Conservation (phyloP, 78 protist genomes). For the Polysphondylium violaceum region DNA sequence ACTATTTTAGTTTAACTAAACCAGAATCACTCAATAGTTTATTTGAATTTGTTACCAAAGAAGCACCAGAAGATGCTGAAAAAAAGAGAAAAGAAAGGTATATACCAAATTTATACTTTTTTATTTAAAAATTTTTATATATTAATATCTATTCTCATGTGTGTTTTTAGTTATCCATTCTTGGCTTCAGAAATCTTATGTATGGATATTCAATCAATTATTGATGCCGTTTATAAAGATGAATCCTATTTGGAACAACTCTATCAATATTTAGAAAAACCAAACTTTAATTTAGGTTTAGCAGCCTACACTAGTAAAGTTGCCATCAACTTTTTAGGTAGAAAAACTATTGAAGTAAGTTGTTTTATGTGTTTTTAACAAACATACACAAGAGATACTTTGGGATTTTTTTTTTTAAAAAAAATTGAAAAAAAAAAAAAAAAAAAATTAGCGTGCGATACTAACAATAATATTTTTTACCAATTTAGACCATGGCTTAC, state of each 20-base stretch:
- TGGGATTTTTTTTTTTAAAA: background rate
- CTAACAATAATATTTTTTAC: background rate
- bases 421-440: background rate
- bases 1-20: constrained; percentile 56
- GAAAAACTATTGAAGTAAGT: constrained; percentile 75
- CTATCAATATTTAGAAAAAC: constrained; percentile 45
- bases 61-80: constrained; percentile 81
- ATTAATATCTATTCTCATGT: background rate
- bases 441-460: too few species aligned
- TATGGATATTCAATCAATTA: constrained; percentile 69
- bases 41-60: constrained; percentile 59
- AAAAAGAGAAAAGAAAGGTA: constrained; percentile 72
- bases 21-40: constrained; percentile 68
- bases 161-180: constrained; percentile 47
- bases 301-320: constrained; percentile 71
- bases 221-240: constrained; percentile 80
- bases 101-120: background rate
- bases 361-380: background rate
- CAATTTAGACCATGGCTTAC: constrained; percentile 71
- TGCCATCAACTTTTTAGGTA: constrained; percentile 68
- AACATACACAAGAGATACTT: too few species aligned
- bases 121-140: background rate
- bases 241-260: constrained; percentile 55
- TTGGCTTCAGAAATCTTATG: constrained; percentile 80
- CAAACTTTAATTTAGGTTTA: constrained; percentile 53